Conservation (phyloP, 306 rosid genomes). For the Cucurbita pepo region DNA sequence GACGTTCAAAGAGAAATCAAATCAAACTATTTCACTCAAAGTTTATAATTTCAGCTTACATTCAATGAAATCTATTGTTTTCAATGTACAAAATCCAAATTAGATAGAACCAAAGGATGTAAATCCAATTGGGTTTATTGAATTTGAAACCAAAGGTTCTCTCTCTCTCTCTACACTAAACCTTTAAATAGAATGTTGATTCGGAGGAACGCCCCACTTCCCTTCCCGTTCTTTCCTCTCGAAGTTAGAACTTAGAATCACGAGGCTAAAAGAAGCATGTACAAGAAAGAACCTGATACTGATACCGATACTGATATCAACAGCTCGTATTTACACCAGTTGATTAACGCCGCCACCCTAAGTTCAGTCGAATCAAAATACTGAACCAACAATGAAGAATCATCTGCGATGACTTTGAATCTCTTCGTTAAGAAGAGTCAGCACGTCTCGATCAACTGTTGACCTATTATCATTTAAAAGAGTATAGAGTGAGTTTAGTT, state of each 20-base stretch:
- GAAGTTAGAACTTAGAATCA: conserved; percentile 15
- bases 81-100: not conserved
- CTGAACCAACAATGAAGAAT: conserved; percentile 18
- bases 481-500: conserved; percentile 52
- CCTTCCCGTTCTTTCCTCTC: not conserved
- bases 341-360: conserved; percentile 7
- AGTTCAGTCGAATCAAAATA: conserved; percentile 20
- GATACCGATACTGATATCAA: conserved; percentile 6
- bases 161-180: not conserved
- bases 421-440: conserved; percentile 55
- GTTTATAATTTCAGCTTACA: not conserved
- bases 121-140: not conserved
- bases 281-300: conserved; percentile 18
- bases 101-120: not conserved
- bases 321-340: conserved; percentile 37
- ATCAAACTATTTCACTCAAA: not conserved
- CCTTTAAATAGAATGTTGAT: not conserved
- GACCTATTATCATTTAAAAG: conserved; percentile 36
- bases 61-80: not conserved
- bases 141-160: not conserved
- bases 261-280: conserved; percentile 31
- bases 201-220: not conserved
- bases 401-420: conserved; percentile 36
- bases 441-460: conserved; percentile 26
- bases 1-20: no score